Percentiles rank a stretch among this genome's conserved stretches.
phyloP scores from a whole-genome alignment of 805 yeast species.

The Yarrowia sp. region DNA sequence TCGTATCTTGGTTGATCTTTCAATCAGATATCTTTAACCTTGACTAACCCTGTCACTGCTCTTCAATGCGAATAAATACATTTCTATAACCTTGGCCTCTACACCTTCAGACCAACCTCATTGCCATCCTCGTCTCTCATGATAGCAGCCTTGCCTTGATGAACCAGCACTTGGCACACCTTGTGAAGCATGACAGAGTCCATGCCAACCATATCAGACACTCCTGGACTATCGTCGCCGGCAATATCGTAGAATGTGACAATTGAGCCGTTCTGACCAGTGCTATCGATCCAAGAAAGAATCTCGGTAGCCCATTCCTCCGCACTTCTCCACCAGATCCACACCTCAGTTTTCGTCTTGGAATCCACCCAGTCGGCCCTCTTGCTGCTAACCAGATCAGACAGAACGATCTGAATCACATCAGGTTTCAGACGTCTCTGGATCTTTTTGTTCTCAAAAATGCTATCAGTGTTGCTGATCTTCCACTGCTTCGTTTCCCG shows the following conservation, averaged over 20 bases:
- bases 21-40: too few species aligned
- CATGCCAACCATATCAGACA: slow-evolving; percentile 68
- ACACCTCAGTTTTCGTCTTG: slow-evolving; percentile 43
- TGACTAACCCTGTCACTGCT: too few species aligned
- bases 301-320: slow-evolving; percentile 71
- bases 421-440: slow-evolving; percentile 58
- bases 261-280: slow-evolving; percentile 80
- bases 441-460: slow-evolving; percentile 49
- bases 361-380: slow-evolving; percentile 63
- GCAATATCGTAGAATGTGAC: slow-evolving; percentile 83
- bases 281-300: slow-evolving; percentile 71
- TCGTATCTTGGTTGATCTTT: too few species aligned
- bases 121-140: slow-evolving; percentile 70
- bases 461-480: slow-evolving; percentile 47
- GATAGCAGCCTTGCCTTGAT: slow-evolving; percentile 74
- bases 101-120: slow-evolving; percentile 72
- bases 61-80: slow-evolving; percentile 11
- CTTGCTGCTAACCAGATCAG: slow-evolving; percentile 61
- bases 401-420: slow-evolving; percentile 62
- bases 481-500: slow-evolving; percentile 62
- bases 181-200: slow-evolving; percentile 62
- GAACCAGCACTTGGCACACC: slow-evolving; percentile 65
- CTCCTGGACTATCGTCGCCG: slow-evolving; percentile 60
- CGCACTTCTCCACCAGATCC: slow-evolving; percentile 72
- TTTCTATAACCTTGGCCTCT: background rate